These are phyloP conservation scores for Vinca minor DNA, from an alignment of 257 asterid genomes.

Conservation along the genomic window DNA sequence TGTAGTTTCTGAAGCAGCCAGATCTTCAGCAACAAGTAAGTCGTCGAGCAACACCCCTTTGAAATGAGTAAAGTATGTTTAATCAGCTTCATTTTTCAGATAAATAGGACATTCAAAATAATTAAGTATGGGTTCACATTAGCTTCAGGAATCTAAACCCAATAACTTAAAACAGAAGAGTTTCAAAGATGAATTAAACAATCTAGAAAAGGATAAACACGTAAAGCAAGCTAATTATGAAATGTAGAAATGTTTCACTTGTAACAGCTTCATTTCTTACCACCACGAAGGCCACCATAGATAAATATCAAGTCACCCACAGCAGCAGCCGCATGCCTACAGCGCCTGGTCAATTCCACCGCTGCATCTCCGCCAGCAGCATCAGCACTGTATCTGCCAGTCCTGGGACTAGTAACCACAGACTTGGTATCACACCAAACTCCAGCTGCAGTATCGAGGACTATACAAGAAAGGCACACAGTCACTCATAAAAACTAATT, in stretches of 20 bases:
- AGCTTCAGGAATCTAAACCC: not conserved
- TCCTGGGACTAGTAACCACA: slow-evolving; percentile 92
- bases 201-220: not conserved
- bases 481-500: not conserved
- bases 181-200: not conserved
- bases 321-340: slow-evolving; percentile 98
- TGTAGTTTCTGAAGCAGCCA: slow-evolving; percentile 96
- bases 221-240: not conserved
- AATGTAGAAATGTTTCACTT: not conserved
- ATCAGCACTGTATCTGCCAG: slow-evolving; percentile 94
- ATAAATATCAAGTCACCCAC: slow-evolving; percentile 92
- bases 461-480: slow-evolving; percentile 30
- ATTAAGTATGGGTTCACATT: not conserved
- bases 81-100: not conserved
- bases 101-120: slow-evolving; percentile 1
- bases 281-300: slow-evolving; percentile 99
- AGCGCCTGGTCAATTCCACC: slow-evolving; percentile 90
- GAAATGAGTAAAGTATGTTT: slow-evolving; percentile 13
- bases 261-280: slow-evolving; percentile 35
- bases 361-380: slow-evolving; percentile 99
- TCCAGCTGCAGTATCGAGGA: slow-evolving; percentile 99
- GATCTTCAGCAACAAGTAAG: slow-evolving; percentile 93
- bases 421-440: slow-evolving; percentile 98
- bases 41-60: slow-evolving; percentile 89
- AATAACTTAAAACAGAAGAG: not conserved